Base-by-base conservation (phyloP, 257 asterid species). In the Lithospermum erythrorhizon region DNA sequence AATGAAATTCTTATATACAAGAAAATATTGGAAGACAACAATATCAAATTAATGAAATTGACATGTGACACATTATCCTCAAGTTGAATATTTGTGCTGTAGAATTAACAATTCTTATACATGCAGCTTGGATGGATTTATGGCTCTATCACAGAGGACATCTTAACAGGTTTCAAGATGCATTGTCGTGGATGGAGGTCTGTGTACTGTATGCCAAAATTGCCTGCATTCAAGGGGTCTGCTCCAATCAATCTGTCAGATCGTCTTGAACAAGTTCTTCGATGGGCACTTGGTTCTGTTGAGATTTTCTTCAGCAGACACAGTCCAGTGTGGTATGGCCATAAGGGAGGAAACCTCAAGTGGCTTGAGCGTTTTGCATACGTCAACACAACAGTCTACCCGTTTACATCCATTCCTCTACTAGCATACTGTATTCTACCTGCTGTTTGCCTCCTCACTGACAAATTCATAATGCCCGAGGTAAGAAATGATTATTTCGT, bases 151-250 rank as follows among this genome's bases (percentile, higher is more conserved):
- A 89, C 97, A 49, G 97, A 89, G 71, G 97, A 89, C 65, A 89
- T 89, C 85, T 59, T 89, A 68, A 89, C 97, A 14, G 97, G 97
- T 7, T 89, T 89, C 80, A 89, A 89, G 81, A 89, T 89, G 97
- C 97, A 89, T 59, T 87, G 95, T 55, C 95, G 97, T 27, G 97
- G 97, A 16, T 89, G 97, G 97, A 81, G 95, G 60, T 89, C 97
- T 5, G 78, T 89, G 29, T 87, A 89, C 80, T 89, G 97, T 63
- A 84, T 87, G 94, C 97, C 97, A 15, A 72, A 78, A 64, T 65
- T 82, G 66, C 73, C 97, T 6, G 97, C 97, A 21, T 89, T 89
- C 62, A 89, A 89, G 67, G 97, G 97, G 17, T 85, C 96, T 41
- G 96, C 96, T 25, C 97, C 97, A 0, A 89, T 89, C 66, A 89